phyloP scores from a whole-genome alignment of 2,329 filamentous ascomycete genomes.

The Venturia asperata region DNA sequence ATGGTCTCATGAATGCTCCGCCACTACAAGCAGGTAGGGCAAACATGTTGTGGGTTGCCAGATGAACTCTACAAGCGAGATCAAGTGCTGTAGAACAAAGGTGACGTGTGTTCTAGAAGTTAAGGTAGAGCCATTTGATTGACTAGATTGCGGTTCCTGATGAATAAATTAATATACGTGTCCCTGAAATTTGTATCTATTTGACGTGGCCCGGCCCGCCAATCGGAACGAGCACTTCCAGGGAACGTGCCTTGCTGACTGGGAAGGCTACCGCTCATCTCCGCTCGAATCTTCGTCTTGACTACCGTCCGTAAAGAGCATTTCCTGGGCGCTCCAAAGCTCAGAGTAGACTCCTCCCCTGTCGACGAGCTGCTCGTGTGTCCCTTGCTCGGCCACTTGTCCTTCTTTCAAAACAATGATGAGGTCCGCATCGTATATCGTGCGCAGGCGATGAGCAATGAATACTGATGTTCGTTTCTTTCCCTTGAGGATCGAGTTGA shows the following conservation, averaged over 20 bases:
- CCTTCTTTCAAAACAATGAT: conserved; percentile 88
- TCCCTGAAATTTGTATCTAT: background rate
- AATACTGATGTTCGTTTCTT: conserved; percentile 89
- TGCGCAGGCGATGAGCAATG: conserved; percentile 83
- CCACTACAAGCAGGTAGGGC: background rate
- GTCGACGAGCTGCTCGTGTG: conserved; percentile 77
- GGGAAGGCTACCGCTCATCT: background rate
- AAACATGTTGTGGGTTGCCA: background rate
- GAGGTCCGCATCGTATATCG: conserved; percentile 84
- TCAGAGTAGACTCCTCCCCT: conserved; percentile 74
- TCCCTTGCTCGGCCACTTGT: conserved; percentile 79
- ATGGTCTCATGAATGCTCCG: background rate
- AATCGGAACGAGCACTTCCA: background rate
- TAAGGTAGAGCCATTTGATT: background rate
- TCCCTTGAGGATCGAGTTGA: conserved; percentile 84
- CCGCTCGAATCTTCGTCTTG: conserved; percentile 8
- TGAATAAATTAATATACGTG: background rate
- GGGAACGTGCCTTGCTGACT: background rate
- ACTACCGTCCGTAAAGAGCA: conserved; percentile 16
- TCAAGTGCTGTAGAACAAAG: background rate
- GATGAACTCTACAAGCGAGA: background rate
- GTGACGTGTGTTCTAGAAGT: background rate
- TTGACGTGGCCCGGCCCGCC: background rate
- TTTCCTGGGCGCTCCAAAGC: conserved; percentile 67
- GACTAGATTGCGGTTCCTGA: background rate